Conservation (phyloP, 1,284 basidiomycete species). For the Athelia psychrophila region DNA sequence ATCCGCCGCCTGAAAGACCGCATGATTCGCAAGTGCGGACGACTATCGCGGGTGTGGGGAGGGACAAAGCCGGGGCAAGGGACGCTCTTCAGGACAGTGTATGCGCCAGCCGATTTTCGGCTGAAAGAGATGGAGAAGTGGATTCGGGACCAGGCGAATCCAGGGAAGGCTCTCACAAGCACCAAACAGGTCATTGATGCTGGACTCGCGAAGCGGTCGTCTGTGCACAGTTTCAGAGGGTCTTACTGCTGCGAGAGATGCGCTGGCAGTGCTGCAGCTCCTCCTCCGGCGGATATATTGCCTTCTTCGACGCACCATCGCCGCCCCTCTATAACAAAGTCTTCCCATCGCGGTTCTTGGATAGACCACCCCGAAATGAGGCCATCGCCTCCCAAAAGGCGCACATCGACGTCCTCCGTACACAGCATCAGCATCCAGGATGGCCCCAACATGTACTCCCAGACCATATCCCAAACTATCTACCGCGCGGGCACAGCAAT, state of each 20-base stretch:
- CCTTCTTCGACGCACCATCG: background rate
- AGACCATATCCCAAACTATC: constrained; percentile 14
- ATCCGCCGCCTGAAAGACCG: constrained; percentile 75
- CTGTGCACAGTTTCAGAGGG: constrained; percentile 17
- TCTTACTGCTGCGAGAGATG: constrained; percentile 33
- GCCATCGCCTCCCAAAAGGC: background rate
- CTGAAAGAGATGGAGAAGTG: constrained; percentile 76
- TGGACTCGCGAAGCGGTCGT: constrained; percentile 11
- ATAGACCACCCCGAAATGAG: background rate
- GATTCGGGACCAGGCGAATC: constrained; percentile 43
- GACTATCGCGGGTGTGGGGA: constrained; percentile 43
- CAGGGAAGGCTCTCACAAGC: constrained; percentile 6
- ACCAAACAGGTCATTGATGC: constrained; percentile 9
- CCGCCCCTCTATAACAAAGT: background rate
- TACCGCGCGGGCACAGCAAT: background rate
- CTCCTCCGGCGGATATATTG: background rate
- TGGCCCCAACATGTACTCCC: constrained; percentile 18
- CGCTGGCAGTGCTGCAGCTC: constrained; percentile 10
- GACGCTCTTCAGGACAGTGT: constrained; percentile 55
- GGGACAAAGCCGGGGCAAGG: constrained; percentile 32
- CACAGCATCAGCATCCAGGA: constrained; percentile 1
- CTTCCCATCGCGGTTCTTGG: background rate
- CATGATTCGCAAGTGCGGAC: constrained; percentile 74
- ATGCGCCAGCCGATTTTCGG: constrained; percentile 68
- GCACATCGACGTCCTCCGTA: background rate